phyloP scores from a whole-genome alignment of 805 yeast genomes.

The Zygotorulaspora sp. region DNA sequence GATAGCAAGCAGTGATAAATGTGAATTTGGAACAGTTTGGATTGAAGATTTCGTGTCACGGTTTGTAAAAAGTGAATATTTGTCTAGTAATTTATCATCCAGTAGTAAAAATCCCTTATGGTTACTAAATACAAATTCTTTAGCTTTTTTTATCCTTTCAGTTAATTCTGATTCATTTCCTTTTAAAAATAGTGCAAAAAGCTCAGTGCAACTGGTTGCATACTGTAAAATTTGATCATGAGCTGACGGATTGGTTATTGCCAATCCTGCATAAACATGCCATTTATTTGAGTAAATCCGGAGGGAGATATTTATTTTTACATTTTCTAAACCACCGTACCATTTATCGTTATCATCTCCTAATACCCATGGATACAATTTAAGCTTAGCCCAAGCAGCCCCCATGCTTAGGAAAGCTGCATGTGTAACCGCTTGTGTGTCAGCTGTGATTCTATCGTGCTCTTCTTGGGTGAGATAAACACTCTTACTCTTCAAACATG shows the following conservation, averaged over 20 bases:
- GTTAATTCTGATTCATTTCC: constrained; percentile 55
- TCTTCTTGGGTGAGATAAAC: constrained; percentile 79
- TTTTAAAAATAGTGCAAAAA: constrained; percentile 78
- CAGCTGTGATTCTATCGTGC: constrained; percentile 95
- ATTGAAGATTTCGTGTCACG: constrained; percentile 33
- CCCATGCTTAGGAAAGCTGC: constrained; percentile 98
- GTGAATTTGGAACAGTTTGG: constrained; percentile 64
- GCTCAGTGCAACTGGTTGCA: constrained; percentile 74
- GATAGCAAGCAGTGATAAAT: constrained; percentile 79
- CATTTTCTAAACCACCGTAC: constrained; percentile 94
- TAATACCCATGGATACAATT: constrained; percentile 83
- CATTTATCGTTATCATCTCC: constrained; percentile 45
- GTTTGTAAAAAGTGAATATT: constrained; percentile 67
- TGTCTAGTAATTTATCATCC: constrained; percentile 73
- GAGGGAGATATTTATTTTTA: constrained; percentile 87
- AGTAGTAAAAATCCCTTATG: constrained; percentile 55
- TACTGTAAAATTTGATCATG: constrained; percentile 88
- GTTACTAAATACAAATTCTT: constrained; percentile 70
- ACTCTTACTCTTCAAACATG: constrained; percentile 71
- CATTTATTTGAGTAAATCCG: constrained; percentile 90
- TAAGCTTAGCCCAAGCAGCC: constrained; percentile 79
- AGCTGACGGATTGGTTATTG: constrained; percentile 92
- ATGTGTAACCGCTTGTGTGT: constrained; percentile 97
- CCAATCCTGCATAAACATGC: constrained; percentile 98
- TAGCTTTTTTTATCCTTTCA: constrained; percentile 60